Conservation (phyloP, 225 moss, liverwort and hornwort species). For the Pseudisothecium myosuroides region DNA sequence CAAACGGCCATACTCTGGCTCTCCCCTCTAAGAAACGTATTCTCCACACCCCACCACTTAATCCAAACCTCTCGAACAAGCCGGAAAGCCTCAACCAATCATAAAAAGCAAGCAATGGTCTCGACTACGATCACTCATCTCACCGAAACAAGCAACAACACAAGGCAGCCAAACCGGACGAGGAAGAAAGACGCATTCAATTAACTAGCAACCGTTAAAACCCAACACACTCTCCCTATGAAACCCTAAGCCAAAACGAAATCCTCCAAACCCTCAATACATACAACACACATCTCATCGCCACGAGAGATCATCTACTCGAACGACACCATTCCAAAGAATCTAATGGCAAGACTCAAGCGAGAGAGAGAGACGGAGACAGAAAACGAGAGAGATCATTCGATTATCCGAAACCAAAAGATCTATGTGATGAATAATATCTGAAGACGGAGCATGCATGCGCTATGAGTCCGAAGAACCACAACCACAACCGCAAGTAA, state of each 20-base stretch:
- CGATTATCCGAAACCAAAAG: background rate
- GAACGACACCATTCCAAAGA: background rate
- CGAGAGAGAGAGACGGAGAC: background rate
- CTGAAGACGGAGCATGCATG: background rate
- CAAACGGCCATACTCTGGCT: background rate
- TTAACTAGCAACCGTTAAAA: background rate
- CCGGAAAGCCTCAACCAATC: background rate
- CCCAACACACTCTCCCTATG: background rate
- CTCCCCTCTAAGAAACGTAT: background rate
- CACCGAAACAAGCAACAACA: background rate
- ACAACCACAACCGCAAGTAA: slow-evolving; percentile 22
- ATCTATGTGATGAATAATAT: background rate
- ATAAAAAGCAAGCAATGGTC: background rate
- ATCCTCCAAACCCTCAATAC: background rate
- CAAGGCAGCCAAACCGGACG: background rate
- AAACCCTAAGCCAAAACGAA: background rate
- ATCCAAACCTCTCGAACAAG: background rate
- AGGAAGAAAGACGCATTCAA: background rate
- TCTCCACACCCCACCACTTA: background rate
- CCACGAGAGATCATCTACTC: background rate
- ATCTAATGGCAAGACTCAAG: background rate
- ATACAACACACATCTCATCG: too few relatives aligned
- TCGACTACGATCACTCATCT: background rate
- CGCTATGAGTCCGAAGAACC: background rate
- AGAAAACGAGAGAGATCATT: background rate